Base-by-base conservation (phyloP, 768 basidiomycete genomes). In the Tulasnella sp. region DNA sequence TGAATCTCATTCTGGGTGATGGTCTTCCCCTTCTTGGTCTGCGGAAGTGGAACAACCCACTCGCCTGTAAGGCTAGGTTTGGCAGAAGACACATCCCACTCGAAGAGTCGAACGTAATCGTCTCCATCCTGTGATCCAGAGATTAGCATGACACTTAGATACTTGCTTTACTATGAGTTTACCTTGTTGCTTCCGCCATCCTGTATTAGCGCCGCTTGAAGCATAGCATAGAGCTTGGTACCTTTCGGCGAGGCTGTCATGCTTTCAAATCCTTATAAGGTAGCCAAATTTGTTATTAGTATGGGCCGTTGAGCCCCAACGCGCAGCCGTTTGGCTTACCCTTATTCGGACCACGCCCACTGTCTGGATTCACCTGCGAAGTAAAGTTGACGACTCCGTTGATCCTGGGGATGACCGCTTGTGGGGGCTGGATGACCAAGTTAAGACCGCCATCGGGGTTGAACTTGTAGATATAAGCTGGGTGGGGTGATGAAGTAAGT, bases 201-300 rank as follows among this genome's bases (percentile, higher is more conserved):
- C 63, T 85, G 83, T 2, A 81, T 75, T 1, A 78, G 74, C 0
- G 81, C 83, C 4, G 77, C 75, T 63, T 86, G 84, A 1, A 85
- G 73, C 64, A 84, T 74, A 0, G 76, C 81, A 65, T 81, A 85
- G 1, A 85, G 72, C 1, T 72, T 77, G 3, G 70, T 68, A 1
- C 78, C 78, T 4, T 70, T 64, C 0, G 75, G 63, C 59, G 78
- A 78, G 2, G 77, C 56, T 0, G 83, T 82, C 11, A 85, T 70
- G 22, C 80, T 78, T 65, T 84, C 81, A 41, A 84, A 79, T 2
- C 81, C 81, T 53, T n/a, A n/a, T n/a, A n/a, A n/a, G n/a, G n/a
- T n/a, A n/a, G n/a, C n/a, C n/a, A n/a, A n/a, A n/a, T n/a, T n/a
- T n/a, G n/a, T n/a, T n/a, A n/a, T n/a, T n/a, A n/a, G n/a, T n/a